Base-by-base conservation (phyloP, 371 early-diverging fungal genomes). In the Saksenaea vasiformis region DNA sequence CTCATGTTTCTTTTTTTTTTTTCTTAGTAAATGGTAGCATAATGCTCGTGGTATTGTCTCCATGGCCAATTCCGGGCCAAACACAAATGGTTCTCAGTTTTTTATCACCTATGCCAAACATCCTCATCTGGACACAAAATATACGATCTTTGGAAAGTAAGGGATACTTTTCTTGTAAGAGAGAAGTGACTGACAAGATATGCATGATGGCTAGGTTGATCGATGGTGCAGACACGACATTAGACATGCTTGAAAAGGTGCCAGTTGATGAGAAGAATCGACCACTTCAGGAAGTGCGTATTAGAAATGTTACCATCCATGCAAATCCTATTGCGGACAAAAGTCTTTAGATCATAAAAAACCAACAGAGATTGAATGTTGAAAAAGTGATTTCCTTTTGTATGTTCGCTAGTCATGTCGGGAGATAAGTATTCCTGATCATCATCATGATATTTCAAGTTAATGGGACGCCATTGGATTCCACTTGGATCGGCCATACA, bases 11-110 rank as follows among this genome's bases (percentile, higher is more conserved):
- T n/a, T 41, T 19, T 47, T 47, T 47, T 47, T 41, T 41, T 41
- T 17, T 41, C 13, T 41, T n/a, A 22, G 5, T 22, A 22, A 47
- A 14, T 10, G 26, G 47, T 72, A 92, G 88, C 97, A 97, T 74
- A 91, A 93, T 66, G 87, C 87, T 0, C 86, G 93, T 9, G 96
- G 96, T 1, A 91, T 95, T 22, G 83, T 97, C 4, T 88, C 92
- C 4, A 98, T 98, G 97, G 98, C 98, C 17, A 98, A 96, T 74
- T 86, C 88, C 15, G 96, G 96, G n/a, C 91, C 94, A 0, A 89
- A 93, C 58, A 93, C 92, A 26, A 94, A 94, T 56, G 91, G 91
- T 28, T 95, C 95, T 0, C 97, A 97, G 70, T 97, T 96, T 74
- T 97, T 95, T 75, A 95, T 97, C 58, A 93, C 92, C 1, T 94